A percentile compares a stretch with the other conserved stretches of the same genome.
Conservation (phyloP, 192 early-diverging fungal species). For the Funneliformis mosseae region DNA sequence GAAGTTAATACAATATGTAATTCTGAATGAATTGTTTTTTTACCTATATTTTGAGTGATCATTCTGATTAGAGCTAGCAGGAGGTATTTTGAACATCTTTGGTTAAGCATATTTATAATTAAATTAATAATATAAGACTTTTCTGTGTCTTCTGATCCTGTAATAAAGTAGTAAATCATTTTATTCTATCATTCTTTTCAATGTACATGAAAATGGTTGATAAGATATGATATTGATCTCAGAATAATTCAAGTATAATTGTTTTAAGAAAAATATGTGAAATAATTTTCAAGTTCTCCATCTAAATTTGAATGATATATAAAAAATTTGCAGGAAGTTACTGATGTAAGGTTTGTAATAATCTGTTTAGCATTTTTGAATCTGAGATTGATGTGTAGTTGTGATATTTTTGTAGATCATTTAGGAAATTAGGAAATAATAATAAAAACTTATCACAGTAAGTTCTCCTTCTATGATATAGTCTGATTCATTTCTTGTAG, state of each 20-base stretch:
- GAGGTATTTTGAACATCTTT: neutral
- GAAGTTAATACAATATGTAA: neutral
- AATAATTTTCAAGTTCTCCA: too few species aligned
- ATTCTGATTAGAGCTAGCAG: neutral
- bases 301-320: too few species aligned
- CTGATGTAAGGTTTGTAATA: neutral
- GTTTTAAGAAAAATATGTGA: neutral
- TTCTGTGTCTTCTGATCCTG: neutral
- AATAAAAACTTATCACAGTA: slow-evolving; percentile 7
- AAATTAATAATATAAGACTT: neutral
- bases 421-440: neutral
- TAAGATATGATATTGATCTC: neutral
- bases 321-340: too few species aligned
- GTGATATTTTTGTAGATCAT: neutral
- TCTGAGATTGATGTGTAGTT: neutral
- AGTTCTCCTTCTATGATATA: neutral
- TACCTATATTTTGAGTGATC: neutral
- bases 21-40: neutral
- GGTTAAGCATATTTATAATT: neutral
- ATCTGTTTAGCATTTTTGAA: neutral
- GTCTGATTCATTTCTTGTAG: too few species aligned
- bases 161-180: neutral
- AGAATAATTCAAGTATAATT: neutral
- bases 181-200: neutral
- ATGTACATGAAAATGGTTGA: neutral